phyloP scores from a whole-genome alignment of 2,329 filamentous ascomycete genomes.

The Colletotrichum australisinense region DNA sequence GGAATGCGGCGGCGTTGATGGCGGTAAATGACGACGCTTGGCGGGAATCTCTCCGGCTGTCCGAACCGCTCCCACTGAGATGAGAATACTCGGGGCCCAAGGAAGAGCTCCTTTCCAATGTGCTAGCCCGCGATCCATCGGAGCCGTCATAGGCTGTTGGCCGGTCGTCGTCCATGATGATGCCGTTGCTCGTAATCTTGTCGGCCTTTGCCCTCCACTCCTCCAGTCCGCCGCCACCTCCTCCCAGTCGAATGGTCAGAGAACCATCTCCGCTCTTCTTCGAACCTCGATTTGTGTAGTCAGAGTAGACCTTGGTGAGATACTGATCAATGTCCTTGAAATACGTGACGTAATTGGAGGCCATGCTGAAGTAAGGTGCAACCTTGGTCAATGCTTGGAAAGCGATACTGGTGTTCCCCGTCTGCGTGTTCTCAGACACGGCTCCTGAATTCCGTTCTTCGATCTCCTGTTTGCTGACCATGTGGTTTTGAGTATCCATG shows the following conservation, averaged over 20 bases:
- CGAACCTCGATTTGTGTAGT: constrained; percentile 51
- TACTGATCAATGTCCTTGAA: constrained; percentile 65
- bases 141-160: constrained; percentile 37
- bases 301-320: constrained; percentile 53
- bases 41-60: constrained; percentile 38
- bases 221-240: constrained; percentile 62
- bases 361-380: constrained; percentile 65
- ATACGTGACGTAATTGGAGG: constrained; percentile 64
- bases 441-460: constrained; percentile 40
- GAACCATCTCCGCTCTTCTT: constrained; percentile 45
- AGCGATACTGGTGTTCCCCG: constrained; percentile 58
- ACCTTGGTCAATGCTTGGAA: constrained; percentile 63
- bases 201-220: constrained; percentile 59
- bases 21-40: constrained; percentile 50
- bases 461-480: constrained; percentile 54
- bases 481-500: constrained; percentile 71
- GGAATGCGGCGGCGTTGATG: constrained; percentile 45
- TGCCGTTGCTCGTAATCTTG: constrained; percentile 57
- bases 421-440: constrained; percentile 45
- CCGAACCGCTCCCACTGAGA: constrained; percentile 14
- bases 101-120: constrained; percentile 44
- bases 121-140: constrained; percentile 44
- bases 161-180: constrained; percentile 48
- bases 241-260: constrained; percentile 54
- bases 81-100: constrained; percentile 40